These are phyloP conservation scores for Exophiala mesophila DNA, from an alignment of 2,329 filamentous ascomycete species.

Conservation along the genomic window DNA sequence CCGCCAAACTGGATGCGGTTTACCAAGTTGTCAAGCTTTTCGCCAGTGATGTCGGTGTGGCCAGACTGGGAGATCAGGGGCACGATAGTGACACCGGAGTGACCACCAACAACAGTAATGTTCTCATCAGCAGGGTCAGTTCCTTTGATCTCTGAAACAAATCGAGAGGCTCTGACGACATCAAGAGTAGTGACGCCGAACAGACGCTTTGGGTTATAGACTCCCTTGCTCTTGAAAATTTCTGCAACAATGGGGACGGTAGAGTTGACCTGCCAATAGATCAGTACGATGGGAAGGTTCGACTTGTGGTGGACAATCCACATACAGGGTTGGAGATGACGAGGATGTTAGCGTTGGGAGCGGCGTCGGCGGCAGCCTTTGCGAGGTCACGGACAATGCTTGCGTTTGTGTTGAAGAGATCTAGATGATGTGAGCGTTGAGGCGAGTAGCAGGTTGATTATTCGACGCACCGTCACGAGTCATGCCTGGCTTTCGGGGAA, in stretches of 20 bases:
- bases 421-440: slow-evolving; percentile 38
- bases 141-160: slow-evolving; percentile 90
- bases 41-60: slow-evolving; percentile 75
- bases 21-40: slow-evolving; percentile 70
- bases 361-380: slow-evolving; percentile 83
- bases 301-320: slow-evolving; percentile 10
- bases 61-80: slow-evolving; percentile 92
- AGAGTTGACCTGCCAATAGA: slow-evolving; percentile 69
- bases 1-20: slow-evolving; percentile 97
- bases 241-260: slow-evolving; percentile 97
- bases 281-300: slow-evolving; percentile 3
- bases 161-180: slow-evolving; percentile 93
- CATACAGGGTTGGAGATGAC: slow-evolving; percentile 93
- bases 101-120: slow-evolving; percentile 92
- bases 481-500: slow-evolving; percentile 99
- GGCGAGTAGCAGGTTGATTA: slow-evolving; percentile 4
- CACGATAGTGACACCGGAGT: slow-evolving; percentile 97
- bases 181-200: slow-evolving; percentile 99
- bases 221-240: slow-evolving; percentile 89
- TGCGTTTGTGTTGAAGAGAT: slow-evolving; percentile 99
- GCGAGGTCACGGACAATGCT: slow-evolving; percentile 98
- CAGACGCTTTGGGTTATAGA: slow-evolving; percentile 98
- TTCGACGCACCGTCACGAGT: slow-evolving; percentile 73
- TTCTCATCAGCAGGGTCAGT: slow-evolving; percentile 89
- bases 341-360: slow-evolving; percentile 89